A percentile compares a stretch with the other conserved stretches of the same genome.
Conservation (phyloP, 73 alveolate species). For the Urostyla sp. region DNA sequence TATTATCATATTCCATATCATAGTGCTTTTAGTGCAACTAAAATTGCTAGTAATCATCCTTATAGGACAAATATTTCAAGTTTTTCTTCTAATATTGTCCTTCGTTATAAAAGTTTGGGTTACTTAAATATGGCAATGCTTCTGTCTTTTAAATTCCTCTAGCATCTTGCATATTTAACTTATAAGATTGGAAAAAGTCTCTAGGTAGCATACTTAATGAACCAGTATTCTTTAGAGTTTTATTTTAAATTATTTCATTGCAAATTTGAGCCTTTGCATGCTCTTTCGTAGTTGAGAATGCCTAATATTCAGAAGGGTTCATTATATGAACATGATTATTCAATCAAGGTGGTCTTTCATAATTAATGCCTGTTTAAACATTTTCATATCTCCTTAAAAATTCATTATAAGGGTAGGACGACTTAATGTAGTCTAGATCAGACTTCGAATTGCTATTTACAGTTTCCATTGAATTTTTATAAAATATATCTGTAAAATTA, state of each 20-base stretch:
- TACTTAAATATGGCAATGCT: not conserved
- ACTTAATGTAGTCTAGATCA: not conserved
- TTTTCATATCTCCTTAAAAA: not conserved
- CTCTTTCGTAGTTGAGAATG: constrained; percentile 23
- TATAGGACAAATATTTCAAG: not conserved
- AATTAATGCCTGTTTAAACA: constrained; percentile 3
- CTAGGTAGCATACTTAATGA: constrained; percentile 38
- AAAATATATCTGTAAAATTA: not conserved
- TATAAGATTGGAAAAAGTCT: constrained; percentile 24
- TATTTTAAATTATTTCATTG: not conserved
- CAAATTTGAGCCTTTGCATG: constrained; percentile 7
- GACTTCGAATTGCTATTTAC: not conserved
- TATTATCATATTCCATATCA: not conserved
- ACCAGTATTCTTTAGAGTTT: constrained; percentile 29
- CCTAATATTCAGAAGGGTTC: not conserved
- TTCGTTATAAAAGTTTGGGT: constrained; percentile 24
- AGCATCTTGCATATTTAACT: constrained; percentile 10
- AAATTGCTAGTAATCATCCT: constrained; percentile 1
- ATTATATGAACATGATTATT: constrained; percentile 5
- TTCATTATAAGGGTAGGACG: constrained; percentile 23
- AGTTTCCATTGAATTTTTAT: not conserved
- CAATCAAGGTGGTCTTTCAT: constrained; percentile 13
- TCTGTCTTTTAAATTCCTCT: not conserved
- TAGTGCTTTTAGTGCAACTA: constrained; percentile 16
- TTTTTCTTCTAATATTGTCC: not conserved